These are phyloP conservation scores for Micromonas pusilla DNA, from an alignment of 139 green algal species.

Conservation along the genomic window DNA sequence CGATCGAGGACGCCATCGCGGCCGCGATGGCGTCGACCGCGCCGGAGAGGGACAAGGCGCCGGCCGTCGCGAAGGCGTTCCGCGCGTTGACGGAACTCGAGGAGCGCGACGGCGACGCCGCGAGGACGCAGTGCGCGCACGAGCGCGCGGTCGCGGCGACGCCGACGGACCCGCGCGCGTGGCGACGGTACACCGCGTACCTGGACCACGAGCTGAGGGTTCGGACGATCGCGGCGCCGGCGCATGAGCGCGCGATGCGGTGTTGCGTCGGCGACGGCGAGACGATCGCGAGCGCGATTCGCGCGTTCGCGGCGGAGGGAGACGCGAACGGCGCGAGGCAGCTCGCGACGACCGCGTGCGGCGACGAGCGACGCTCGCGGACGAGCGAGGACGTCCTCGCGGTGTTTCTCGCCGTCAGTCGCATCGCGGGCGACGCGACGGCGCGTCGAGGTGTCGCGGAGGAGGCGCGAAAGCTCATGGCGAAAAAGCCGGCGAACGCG, in stretches of 20 bases:
- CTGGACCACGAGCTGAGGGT: background rate
- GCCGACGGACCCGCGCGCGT: conserved; percentile 6
- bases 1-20: background rate
- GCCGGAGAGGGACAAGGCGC: background rate
- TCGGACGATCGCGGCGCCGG: background rate
- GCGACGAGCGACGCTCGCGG: too few relatives aligned
- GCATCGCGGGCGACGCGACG: background rate
- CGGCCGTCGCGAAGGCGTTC: background rate
- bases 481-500: too few relatives aligned
- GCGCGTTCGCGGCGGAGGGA: background rate
- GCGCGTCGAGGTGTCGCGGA: too few relatives aligned
- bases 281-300: background rate
- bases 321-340: background rate
- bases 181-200: conserved; percentile 17
- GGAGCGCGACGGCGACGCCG: background rate
- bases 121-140: background rate
- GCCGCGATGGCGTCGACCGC: background rate
- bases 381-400: background rate
- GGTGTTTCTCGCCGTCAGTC: background rate
- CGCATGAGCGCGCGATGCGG: background rate
- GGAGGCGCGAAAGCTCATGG: too few relatives aligned
- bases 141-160: conserved; percentile 10
- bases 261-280: background rate
- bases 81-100: conserved; percentile 12
- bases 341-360: too few relatives aligned